A percentile compares a stretch with the other conserved stretches of the same genome.
These are phyloP conservation scores for Xylariales sp. DNA, from an alignment of 2,329 filamentous ascomycete species.

Conservation along the genomic window DNA sequence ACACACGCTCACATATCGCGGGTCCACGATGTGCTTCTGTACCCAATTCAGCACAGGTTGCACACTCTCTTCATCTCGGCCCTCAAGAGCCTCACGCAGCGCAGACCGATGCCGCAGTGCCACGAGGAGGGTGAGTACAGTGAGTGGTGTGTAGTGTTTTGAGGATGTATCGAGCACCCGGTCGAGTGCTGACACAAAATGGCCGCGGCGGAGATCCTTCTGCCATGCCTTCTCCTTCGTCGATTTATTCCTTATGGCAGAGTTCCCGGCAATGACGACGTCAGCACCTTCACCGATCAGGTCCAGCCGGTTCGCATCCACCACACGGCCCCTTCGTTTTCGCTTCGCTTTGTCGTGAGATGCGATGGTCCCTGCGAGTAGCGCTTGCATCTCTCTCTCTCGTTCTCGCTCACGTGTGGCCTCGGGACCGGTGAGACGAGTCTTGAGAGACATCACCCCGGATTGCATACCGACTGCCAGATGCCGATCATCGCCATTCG, in stretches of 20 bases:
- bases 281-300: slow-evolving; percentile 80
- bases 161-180: slow-evolving; percentile 57
- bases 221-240: slow-evolving; percentile 70
- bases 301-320: slow-evolving; percentile 57
- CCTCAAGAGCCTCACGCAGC: slow-evolving; percentile 71
- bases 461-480: slow-evolving; percentile 93
- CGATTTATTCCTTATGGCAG: slow-evolving; percentile 16
- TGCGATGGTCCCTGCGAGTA: slow-evolving; percentile 73
- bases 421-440: slow-evolving; percentile 78
- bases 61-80: slow-evolving; percentile 75
- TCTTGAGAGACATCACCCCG: slow-evolving; percentile 85
- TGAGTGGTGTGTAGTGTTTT: slow-evolving; percentile 53
- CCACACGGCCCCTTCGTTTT: slow-evolving; percentile 58
- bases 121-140: slow-evolving; percentile 71
- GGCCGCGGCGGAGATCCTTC: slow-evolving; percentile 69
- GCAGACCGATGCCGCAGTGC: slow-evolving; percentile 85
- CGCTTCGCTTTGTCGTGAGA: slow-evolving; percentile 68
- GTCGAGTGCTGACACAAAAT: slow-evolving; percentile 76
- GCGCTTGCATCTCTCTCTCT: slow-evolving; percentile 78
- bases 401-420: slow-evolving; percentile 71
- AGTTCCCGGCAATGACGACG: slow-evolving; percentile 78
- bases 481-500: slow-evolving; percentile 77
- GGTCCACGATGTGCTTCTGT: slow-evolving; percentile 73
- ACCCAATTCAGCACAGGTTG: slow-evolving; percentile 83
- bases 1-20: slow-evolving; percentile 73